phyloP scores from a whole-genome alignment of 176 grass and related monocot species.

The Saccharum officinarum region DNA sequence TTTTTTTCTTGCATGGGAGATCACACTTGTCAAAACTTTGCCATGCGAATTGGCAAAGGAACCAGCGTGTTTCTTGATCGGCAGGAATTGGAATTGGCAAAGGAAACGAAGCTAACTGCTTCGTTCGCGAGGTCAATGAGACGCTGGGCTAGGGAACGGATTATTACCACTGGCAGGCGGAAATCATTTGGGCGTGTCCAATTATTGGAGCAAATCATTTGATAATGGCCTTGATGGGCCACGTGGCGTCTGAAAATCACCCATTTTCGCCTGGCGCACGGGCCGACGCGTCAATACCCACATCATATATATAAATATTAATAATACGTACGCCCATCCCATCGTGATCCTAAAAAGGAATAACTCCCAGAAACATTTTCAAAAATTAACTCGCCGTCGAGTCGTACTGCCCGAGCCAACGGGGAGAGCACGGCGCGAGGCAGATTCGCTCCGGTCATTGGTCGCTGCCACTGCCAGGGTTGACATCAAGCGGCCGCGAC shows the following conservation, averaged over 20 bases:
- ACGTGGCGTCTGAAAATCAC: constrained; percentile 27
- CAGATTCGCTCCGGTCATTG: background rate
- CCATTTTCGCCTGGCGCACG: background rate
- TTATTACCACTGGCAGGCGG: background rate
- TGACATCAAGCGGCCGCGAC: constrained; percentile 32
- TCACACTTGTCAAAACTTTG: background rate
- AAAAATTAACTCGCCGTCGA: background rate
- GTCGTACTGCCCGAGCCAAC: too few species aligned
- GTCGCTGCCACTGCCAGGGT: background rate
- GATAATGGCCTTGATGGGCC: constrained; percentile 18
- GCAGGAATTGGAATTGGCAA: background rate
- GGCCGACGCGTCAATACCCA: constrained; percentile 36
- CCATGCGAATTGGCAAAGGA: background rate
- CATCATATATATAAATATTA: background rate
- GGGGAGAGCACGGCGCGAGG: background rate
- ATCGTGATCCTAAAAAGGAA: background rate
- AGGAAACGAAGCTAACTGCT: background rate
- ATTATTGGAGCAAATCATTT: constrained; percentile 41
- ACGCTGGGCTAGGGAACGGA: too few species aligned
- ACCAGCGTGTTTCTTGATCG: background rate
- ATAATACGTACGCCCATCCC: background rate
- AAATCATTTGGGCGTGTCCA: constrained; percentile 39
- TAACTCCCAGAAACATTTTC: too few species aligned
- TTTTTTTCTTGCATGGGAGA: background rate
- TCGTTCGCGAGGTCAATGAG: constrained; percentile 1